Conservation (phyloP, 1,139 yeast genomes). For the Spencermartinsiella ligniputridi region DNA sequence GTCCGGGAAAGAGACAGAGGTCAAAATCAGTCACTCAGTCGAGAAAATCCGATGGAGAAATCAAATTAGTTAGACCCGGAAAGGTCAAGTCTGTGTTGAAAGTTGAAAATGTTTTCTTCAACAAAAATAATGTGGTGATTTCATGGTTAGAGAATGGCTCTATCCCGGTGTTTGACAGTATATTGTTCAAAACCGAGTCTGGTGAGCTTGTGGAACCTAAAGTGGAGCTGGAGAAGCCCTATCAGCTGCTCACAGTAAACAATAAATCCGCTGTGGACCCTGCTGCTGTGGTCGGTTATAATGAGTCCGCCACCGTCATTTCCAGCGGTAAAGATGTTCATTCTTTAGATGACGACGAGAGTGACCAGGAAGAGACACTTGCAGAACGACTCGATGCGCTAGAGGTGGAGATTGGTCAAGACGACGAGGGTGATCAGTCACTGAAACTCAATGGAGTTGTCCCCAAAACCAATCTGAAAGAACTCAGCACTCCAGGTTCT, state of each 20-base stretch:
- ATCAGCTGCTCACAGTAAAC: background rate
- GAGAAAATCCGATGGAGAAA: conserved; percentile 19
- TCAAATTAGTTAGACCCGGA: conserved; percentile 22
- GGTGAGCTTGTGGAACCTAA: conserved; percentile 17
- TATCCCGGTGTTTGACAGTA: conserved; percentile 58
- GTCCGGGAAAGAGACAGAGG: conserved; percentile 15
- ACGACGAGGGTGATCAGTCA: conserved; percentile 19
- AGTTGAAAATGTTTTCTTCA: conserved; percentile 42
- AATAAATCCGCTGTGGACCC: conserved; percentile 52
- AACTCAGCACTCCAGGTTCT: conserved; percentile 24
- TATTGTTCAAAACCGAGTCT: conserved; percentile 48
- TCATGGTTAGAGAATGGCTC: conserved; percentile 74
- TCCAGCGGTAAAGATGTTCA: conserved; percentile 44
- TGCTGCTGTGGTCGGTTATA: conserved; percentile 62
- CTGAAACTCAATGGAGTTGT: conserved; percentile 11
- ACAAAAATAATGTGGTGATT: conserved; percentile 43
- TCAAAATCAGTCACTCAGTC: conserved; percentile 24
- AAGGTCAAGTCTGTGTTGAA: conserved; percentile 35
- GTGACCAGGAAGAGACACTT: conserved; percentile 34
- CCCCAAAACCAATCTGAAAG: conserved; percentile 7
- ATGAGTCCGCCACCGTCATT: conserved; percentile 59
- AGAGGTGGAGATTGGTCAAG: conserved; percentile 25
- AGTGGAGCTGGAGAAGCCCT: conserved; percentile 6
- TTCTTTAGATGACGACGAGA: conserved; percentile 36
- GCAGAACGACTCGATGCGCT: conserved; percentile 41